Conservation (phyloP, 345 rosid species). For the Eucalyptus victrix region DNA sequence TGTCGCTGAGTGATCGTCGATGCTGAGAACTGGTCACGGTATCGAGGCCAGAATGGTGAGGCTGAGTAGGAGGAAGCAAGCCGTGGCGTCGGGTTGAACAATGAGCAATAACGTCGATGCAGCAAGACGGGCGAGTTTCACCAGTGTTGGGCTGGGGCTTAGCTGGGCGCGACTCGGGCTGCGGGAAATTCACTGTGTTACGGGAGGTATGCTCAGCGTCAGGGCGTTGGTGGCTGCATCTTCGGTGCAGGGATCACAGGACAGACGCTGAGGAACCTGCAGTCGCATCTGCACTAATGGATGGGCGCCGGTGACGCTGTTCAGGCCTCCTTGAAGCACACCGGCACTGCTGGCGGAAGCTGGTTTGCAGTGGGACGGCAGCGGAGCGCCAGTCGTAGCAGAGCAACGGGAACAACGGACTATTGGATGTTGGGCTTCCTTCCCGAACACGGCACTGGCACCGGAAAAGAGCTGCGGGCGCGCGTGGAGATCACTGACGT, state of each 20-base stretch:
- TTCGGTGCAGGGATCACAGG: not conserved
- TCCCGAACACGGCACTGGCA: not conserved
- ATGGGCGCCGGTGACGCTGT: not conserved
- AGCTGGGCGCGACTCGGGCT: not conserved
- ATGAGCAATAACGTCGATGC: not conserved
- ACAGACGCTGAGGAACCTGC: not conserved
- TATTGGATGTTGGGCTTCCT: not conserved
- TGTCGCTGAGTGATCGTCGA: not conserved
- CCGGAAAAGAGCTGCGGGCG: not conserved
- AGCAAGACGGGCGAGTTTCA: not conserved
- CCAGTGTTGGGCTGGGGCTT: not conserved
- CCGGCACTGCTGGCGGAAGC: not conserved
- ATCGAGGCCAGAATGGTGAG: not conserved
- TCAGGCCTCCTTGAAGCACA: not conserved
- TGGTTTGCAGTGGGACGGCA: not conserved
- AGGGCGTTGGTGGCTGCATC: not conserved
- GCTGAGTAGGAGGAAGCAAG: too few relatives aligned
- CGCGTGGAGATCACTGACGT: too few relatives aligned
- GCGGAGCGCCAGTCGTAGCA: too few relatives aligned
- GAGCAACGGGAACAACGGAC: not conserved
- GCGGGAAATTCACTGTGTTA: not conserved
- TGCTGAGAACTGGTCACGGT: not conserved
- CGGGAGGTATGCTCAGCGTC: not conserved
- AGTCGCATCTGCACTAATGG: too few relatives aligned
- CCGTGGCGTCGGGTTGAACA: too few relatives aligned